Percentiles rank a stretch among this genome's conserved stretches.
Evolutionary conservation across 352 stramenopile genomes (phyloP).

Genomic region (Phytophthora pisi): DNA sequence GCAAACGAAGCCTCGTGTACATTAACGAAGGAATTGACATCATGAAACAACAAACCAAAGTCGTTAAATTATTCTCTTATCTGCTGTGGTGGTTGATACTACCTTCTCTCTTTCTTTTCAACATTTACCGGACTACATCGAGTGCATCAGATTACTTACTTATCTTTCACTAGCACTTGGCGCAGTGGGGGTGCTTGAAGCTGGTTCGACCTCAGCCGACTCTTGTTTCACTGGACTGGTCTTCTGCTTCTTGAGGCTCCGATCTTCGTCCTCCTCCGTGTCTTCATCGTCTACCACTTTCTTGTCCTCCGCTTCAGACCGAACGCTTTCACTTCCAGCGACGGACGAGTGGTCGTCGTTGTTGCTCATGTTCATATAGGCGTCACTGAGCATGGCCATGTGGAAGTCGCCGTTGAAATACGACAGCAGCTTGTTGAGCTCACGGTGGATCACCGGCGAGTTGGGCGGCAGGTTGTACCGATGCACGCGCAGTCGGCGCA

Average conservation of each 20-base stretch:
- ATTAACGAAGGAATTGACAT: background rate
- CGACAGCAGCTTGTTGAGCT: constrained; percentile 45
- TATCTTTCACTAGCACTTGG: constrained; percentile 1
- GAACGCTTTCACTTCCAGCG: constrained; percentile 23
- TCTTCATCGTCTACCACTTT: constrained; percentile 8
- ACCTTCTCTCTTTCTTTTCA: constrained; percentile 8
- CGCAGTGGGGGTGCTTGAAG: background rate
- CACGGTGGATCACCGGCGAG: constrained; percentile 42
- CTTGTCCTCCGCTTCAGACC: constrained; percentile 22
- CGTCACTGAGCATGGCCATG: constrained; percentile 51
- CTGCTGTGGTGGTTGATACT: constrained; percentile 2
- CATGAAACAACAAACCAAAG: constrained; percentile 12
- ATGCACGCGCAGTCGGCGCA: constrained; percentile 45
- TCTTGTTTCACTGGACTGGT: constrained; percentile 16
- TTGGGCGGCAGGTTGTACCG: constrained; percentile 57
- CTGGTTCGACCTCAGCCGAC: constrained; percentile 2
- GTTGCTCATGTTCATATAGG: constrained; percentile 31
- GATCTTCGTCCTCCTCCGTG: constrained; percentile 3
- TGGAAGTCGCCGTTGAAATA: constrained; percentile 57
- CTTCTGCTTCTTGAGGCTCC: constrained; percentile 31
- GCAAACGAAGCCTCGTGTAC: background rate
- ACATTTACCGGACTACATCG: constrained; percentile 23
- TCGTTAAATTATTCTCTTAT: constrained; percentile 40
- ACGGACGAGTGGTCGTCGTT: constrained; percentile 15
- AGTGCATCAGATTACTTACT: background rate